These are phyloP conservation scores for Emmonsiellopsis sp. DNA, from an alignment of 2,329 filamentous ascomycete species.

Conservation along the genomic window DNA sequence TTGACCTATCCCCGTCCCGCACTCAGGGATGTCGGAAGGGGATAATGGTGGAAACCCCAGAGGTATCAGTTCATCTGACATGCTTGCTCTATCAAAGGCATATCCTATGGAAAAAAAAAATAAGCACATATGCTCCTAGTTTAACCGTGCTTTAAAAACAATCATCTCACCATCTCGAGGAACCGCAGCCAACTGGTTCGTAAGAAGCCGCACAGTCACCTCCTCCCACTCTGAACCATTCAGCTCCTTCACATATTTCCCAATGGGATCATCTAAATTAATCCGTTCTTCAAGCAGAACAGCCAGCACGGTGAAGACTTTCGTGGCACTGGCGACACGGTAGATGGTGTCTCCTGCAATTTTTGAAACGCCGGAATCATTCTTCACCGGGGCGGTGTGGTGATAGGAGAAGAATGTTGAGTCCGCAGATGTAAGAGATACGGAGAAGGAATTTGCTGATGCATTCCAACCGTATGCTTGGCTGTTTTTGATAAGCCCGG, in stretches of 20 bases:
- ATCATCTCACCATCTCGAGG: slow-evolving; percentile 2
- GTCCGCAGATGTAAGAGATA: slow-evolving; percentile 30
- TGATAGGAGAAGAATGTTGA: slow-evolving; percentile 29
- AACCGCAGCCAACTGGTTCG: neutral
- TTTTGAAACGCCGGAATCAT: slow-evolving; percentile 24
- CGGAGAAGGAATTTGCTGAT: slow-evolving; percentile 26
- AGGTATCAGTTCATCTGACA: neutral
- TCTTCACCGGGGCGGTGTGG: slow-evolving; percentile 28
- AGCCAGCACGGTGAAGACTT: slow-evolving; percentile 8
- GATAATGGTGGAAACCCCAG: neutral
- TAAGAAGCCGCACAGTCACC: neutral
- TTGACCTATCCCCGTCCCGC: neutral
- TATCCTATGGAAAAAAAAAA: neutral
- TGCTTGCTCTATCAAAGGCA: neutral
- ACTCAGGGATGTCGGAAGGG: neutral
- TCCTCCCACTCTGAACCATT: slow-evolving; percentile 13
- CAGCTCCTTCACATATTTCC: slow-evolving; percentile 24
- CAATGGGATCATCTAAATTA: slow-evolving; percentile 21
- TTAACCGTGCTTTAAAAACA: neutral
- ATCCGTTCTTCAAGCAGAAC: slow-evolving; percentile 5
- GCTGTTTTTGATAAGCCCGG: neutral
- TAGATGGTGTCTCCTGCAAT: slow-evolving; percentile 32
- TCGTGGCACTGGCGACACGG: slow-evolving; percentile 27
- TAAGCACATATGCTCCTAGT: neutral
- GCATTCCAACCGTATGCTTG: neutral